Conservation (phyloP, 192 early-diverging fungal species). For the Coemansia sp. region DNA sequence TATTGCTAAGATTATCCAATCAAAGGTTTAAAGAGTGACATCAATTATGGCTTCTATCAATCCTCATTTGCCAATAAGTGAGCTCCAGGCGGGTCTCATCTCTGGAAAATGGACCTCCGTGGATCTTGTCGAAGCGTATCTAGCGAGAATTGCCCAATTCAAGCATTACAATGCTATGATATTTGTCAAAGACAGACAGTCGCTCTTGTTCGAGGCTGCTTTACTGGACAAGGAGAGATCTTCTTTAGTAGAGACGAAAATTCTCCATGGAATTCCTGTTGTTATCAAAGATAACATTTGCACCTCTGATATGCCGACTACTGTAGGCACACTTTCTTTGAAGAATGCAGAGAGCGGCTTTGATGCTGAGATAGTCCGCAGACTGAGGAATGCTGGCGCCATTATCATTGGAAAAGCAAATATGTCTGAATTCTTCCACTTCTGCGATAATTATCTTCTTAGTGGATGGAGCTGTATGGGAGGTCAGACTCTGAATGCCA, state of each 20-base stretch:
- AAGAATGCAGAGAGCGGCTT: constrained; percentile 8
- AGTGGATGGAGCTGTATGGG: constrained; percentile 13
- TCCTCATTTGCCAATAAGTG: not conserved
- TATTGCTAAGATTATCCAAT: too few species aligned
- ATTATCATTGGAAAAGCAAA: constrained; percentile 6
- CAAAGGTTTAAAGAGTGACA: too few species aligned
- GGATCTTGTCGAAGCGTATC: constrained; percentile 11
- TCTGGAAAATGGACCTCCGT: constrained; percentile 17
- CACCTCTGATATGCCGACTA: constrained; percentile 12
- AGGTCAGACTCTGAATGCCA: constrained; percentile 8
- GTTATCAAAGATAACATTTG: constrained; percentile 13
- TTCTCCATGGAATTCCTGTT: constrained; percentile 13
- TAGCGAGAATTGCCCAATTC: constrained; percentile 6
- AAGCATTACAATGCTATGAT: constrained; percentile 9
- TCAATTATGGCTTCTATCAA: too few species aligned
- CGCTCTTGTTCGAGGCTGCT: constrained; percentile 8
- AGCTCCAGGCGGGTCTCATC: constrained; percentile 11
- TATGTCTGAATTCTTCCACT: not conserved
- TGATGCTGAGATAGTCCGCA: constrained; percentile 16
- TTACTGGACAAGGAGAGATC: constrained; percentile 7
- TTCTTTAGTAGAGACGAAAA: not conserved
- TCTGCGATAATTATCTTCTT: not conserved
- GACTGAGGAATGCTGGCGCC: constrained; percentile 4
- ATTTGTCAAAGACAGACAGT: constrained; percentile 11
- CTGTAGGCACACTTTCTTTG: constrained; percentile 9